These are phyloP conservation scores for Blastosporella zonata DNA, from an alignment of 1,284 basidiomycete species.

Conservation along the genomic window DNA sequence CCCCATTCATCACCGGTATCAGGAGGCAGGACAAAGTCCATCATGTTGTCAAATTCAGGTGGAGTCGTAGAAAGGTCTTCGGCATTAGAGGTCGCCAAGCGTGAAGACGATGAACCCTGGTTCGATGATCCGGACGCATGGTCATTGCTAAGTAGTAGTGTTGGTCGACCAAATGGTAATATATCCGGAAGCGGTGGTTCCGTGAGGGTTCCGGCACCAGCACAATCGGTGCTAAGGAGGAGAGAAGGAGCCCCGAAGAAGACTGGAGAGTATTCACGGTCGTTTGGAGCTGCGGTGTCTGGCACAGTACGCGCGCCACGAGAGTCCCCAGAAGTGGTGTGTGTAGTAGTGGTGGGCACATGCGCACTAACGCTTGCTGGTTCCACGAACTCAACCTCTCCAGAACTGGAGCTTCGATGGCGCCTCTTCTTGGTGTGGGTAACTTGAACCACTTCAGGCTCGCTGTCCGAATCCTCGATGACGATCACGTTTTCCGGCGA, in stretches of 20 bases:
- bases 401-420: conserved; percentile 21
- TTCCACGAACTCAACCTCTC: conserved; percentile 35
- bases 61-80: neutral
- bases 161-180: conserved; percentile 12
- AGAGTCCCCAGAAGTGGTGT: neutral
- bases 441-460: conserved; percentile 20
- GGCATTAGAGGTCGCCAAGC: neutral
- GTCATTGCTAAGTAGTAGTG: conserved; percentile 9
- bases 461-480: conserved; percentile 56
- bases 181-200: neutral
- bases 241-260: conserved; percentile 9
- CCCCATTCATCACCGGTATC: conserved; percentile 50
- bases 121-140: conserved; percentile 2
- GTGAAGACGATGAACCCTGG: neutral
- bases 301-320: neutral
- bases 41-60: conserved; percentile 6
- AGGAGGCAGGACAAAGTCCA: conserved; percentile 27
- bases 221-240: conserved; percentile 4
- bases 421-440: conserved; percentile 20
- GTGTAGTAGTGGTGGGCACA: neutral
- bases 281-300: neutral
- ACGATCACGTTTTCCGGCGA: conserved; percentile 46
- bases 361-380: neutral
- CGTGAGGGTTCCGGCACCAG: neutral
- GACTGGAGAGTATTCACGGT: neutral